These are phyloP conservation scores for Metschnikowia henanensis DNA, from an alignment of 805 yeast genomes.

Conservation along the genomic window DNA sequence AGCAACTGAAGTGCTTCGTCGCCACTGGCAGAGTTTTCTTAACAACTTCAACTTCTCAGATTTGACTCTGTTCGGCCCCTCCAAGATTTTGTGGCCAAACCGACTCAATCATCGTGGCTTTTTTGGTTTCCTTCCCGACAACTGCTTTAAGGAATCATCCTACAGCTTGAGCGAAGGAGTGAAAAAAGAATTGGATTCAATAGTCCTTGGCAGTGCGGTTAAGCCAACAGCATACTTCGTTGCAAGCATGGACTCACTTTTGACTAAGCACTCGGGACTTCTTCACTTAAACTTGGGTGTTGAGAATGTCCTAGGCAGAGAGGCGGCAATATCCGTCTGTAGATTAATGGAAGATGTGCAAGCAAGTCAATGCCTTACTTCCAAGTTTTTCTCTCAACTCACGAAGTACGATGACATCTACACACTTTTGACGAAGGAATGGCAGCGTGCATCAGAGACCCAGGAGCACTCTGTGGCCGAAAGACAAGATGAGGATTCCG, in stretches of 20 bases:
- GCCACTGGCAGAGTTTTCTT: slow-evolving; percentile 33
- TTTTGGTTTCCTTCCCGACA: slow-evolving; percentile 29
- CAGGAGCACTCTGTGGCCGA: too few relatives aligned
- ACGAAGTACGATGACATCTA: slow-evolving; percentile 2
- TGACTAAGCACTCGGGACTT: slow-evolving; percentile 35
- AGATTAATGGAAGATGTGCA: slow-evolving; percentile 34
- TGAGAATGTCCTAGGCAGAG: slow-evolving; percentile 8
- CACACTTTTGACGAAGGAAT: slow-evolving; percentile 3
- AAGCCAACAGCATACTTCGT: slow-evolving; percentile 30
- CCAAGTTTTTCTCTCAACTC: slow-evolving; percentile 4
- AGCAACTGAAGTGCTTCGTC: slow-evolving; percentile 19
- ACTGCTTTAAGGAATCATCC: slow-evolving; percentile 31
- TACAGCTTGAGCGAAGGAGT: slow-evolving; percentile 18
- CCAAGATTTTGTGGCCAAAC: slow-evolving; percentile 35
- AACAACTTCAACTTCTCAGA: slow-evolving; percentile 25
- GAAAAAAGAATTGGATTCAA: slow-evolving; percentile 21
- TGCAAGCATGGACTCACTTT: slow-evolving; percentile 24
- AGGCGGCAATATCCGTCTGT: slow-evolving; percentile 25
- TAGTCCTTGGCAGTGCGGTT: slow-evolving; percentile 7
- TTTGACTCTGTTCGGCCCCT: slow-evolving; percentile 22
- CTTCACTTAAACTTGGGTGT: slow-evolving; percentile 18
- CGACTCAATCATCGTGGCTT: slow-evolving; percentile 36
- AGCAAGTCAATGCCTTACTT: slow-evolving; percentile 20
- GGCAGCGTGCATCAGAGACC: slow-evolving; percentile 5
- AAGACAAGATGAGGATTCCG: slow-evolving; percentile 7